Base-by-base conservation (phyloP, 1,139 yeast species). In the Sugiyamaella japonica region DNA sequence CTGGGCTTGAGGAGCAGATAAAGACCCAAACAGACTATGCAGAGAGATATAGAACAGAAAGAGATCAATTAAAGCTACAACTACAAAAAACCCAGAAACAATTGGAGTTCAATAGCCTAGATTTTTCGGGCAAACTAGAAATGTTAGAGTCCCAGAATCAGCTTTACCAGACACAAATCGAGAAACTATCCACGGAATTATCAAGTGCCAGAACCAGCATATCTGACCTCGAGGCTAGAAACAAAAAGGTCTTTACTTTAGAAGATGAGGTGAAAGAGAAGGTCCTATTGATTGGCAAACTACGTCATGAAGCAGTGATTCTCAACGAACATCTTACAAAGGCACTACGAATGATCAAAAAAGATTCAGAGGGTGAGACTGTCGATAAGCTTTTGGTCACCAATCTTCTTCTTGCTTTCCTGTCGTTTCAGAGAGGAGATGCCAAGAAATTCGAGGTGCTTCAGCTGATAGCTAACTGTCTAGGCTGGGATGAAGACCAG, bases 281-380 rank as follows among this genome's bases (percentile, higher is more conserved):
- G 70, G 91, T 84, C 59, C 75, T 90, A 28, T 79, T 84, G 52
- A 82, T 93, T 50, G 98, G 98, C 3, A 93, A 93, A 68, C 77
- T 93, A 53, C 82, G 98, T 54, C 98, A 93, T 68, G 98, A 93
- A 70, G 95, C 96, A 1, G 93, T 93, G n/a, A 89, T 89, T 32
- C 74, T 91, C 55, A 93, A 93, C 68, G 99, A 93, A 67, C 99
- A 93, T 73, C 74, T 93, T 56, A 90, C 96, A 15, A 91, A 93
- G 67, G 95, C 98, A 1, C 73, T 95, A 56, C 83, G 90, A 15
- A 75, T 91, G 70, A 83, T 93, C 56, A 90, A 90, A 65, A 84
- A 85, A 63, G 84, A 80, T 50, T 80, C 86, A 52, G 84, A 83
- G 55, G 82, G 88, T 5, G 90, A 86, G 55, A 78, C 85, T 7